phyloP scores from a whole-genome alignment of 257 asterid genomes.

The Capsicum baccatum region DNA sequence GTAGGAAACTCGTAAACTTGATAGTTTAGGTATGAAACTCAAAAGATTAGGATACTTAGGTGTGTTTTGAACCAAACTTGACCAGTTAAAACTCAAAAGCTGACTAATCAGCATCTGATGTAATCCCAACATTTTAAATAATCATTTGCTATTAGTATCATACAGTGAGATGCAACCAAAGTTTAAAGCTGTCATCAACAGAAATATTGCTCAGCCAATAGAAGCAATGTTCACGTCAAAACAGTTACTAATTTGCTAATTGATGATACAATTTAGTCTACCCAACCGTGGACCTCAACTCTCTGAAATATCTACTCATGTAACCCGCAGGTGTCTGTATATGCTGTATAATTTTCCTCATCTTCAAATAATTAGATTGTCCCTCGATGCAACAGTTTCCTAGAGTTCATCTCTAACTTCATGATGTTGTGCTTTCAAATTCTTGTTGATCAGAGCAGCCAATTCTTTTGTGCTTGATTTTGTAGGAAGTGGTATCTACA shows the following conservation, averaged over 20 bases:
- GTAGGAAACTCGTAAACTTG: no score
- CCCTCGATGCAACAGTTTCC: conserved; percentile 29
- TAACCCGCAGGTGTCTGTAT: not conserved
- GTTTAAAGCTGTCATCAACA: no score
- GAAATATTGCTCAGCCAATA: no score
- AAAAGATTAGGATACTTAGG: no score
- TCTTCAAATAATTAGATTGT: not conserved
- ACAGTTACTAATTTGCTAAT: not conserved
- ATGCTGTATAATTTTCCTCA: not conserved
- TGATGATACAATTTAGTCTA: not conserved
- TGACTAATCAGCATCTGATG: not conserved
- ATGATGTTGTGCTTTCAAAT: conserved; percentile 54
- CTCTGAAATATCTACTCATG: conserved; percentile 19
- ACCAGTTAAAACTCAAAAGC: no score
- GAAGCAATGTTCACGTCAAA: not conserved
- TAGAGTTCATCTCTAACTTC: conserved; percentile 77
- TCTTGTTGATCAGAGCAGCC: conserved; percentile 76
- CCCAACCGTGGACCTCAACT: not conserved
- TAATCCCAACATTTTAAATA: not conserved
- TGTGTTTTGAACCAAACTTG: no score
- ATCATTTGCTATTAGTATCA: no score
- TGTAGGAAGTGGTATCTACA: conserved; percentile 67
- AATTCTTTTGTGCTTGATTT: conserved; percentile 73
- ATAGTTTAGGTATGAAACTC: no score
- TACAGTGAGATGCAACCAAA: no score